Evolutionary conservation across 2,329 filamentous ascomycete species (phyloP).

Genomic region (Colletotrichum shisoi): DNA sequence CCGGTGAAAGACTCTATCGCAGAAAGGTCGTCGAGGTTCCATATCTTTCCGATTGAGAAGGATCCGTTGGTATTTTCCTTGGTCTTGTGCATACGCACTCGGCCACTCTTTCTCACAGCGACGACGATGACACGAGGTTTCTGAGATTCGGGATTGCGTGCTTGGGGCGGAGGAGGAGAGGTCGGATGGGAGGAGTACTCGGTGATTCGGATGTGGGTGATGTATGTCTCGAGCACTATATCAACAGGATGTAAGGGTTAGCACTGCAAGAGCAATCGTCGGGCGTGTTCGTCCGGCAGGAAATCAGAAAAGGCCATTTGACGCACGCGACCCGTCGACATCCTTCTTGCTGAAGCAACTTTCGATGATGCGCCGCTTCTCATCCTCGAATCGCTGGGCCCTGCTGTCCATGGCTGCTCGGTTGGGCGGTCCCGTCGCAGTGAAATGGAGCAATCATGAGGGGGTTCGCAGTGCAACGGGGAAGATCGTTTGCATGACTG

Average conservation of each 20-base stretch:
- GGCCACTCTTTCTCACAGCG: conserved; percentile 87
- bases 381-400: conserved; percentile 93
- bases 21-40: conserved; percentile 90
- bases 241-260: conserved; percentile 26
- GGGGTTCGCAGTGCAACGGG: conserved; percentile 24
- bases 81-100: conserved; percentile 95
- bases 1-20: conserved; percentile 81
- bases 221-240: conserved; percentile 91
- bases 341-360: conserved; percentile 95
- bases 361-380: conserved; percentile 92
- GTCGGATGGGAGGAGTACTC: conserved; percentile 88
- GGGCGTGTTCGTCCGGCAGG: conserved; percentile 1
- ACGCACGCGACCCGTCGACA: conserved; percentile 82
- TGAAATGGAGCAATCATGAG: conserved; percentile 34
- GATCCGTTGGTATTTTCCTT: conserved; percentile 92
- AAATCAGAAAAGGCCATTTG: conserved; percentile 30
- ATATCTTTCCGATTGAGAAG: conserved; percentile 98
- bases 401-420: conserved; percentile 42
- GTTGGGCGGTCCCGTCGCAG: conserved; percentile 36
- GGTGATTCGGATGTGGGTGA: conserved; percentile 91
- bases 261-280: conserved; percentile 9
- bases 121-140: conserved; percentile 93
- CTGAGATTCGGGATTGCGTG: conserved; percentile 73
- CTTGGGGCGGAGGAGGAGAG: conserved; percentile 80
- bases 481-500: conserved; percentile 33